Evolutionary conservation across 305 asterid species (phyloP).

Genomic region (Fraxinus paxiana): DNA sequence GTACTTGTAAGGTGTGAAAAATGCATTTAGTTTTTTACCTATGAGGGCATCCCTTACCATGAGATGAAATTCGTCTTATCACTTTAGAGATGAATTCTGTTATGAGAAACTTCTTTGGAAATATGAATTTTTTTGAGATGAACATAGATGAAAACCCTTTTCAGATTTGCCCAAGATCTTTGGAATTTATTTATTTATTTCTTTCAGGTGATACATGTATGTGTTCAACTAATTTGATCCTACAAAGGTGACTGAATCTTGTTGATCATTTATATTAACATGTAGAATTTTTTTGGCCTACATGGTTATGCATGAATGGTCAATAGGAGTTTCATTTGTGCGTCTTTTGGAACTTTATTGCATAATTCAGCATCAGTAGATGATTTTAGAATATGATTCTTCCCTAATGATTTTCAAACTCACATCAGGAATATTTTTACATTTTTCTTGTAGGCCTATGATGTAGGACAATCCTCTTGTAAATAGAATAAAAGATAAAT

Average conservation of each 20-base stretch:
- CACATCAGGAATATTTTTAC: not conserved
- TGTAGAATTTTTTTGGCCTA: constrained; percentile 14
- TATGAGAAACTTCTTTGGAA: not conserved
- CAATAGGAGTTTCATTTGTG: constrained; percentile 6
- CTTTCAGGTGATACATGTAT: constrained; percentile 7
- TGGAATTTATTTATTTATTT: not conserved
- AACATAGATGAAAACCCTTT: not conserved
- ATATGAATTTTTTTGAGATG: not conserved
- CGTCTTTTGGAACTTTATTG: constrained; percentile 3
- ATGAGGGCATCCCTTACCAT: constrained; percentile 4
- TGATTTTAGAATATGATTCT: constrained; percentile 5
- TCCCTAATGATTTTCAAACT: not conserved
- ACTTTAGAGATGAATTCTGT: constrained; percentile 10
- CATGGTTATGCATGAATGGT: constrained; percentile 1
- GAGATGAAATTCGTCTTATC: not conserved
- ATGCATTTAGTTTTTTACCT: constrained; percentile 6
- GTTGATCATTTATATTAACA: not conserved
- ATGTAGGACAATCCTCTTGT: no score
- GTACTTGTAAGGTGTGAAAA: not conserved
- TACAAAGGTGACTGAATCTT: constrained; percentile 9
- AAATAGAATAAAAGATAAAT: no score
- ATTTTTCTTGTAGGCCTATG: no score
- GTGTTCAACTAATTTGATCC: constrained; percentile 8
- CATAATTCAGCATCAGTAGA: not conserved
- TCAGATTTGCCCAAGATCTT: not conserved